Conservation (phyloP, 2,329 filamentous ascomycete species). For the Leptographium lundbergii region DNA sequence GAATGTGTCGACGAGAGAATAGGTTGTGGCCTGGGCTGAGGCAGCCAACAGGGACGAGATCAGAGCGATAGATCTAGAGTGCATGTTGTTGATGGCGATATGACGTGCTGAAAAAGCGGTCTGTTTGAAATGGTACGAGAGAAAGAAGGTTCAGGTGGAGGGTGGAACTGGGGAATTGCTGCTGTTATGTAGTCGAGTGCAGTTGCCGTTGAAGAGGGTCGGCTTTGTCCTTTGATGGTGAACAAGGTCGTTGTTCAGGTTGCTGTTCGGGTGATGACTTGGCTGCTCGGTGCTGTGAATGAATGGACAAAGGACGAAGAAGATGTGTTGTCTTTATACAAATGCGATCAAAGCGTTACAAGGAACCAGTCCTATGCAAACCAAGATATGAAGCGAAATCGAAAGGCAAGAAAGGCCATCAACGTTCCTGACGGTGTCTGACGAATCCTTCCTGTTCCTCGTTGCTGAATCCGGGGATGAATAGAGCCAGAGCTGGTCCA, state of each 20-base stretch:
- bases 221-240: not conserved
- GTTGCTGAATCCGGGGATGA: not conserved
- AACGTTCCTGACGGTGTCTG: not conserved
- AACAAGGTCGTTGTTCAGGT: not conserved
- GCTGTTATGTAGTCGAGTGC: not conserved
- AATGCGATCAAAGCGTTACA: not conserved
- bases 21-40: constrained; percentile 22
- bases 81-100: not conserved
- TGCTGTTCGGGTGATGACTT: not conserved
- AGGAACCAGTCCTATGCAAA: not conserved
- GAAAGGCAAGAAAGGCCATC: not conserved
- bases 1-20: constrained; percentile 34
- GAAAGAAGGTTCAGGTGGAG: not conserved
- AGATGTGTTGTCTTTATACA: not conserved
- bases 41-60: constrained; percentile 6
- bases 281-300: not conserved
- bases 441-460: not conserved
- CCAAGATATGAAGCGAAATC: not conserved
- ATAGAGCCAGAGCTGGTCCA: not conserved
- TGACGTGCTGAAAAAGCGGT: not conserved
- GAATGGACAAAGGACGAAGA: not conserved
- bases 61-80: not conserved
- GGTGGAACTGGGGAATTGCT: not conserved
- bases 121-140: not conserved
- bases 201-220: not conserved